Conservation (phyloP, 495 filamentous ascomycete species). For the Neurospora africana region DNA sequence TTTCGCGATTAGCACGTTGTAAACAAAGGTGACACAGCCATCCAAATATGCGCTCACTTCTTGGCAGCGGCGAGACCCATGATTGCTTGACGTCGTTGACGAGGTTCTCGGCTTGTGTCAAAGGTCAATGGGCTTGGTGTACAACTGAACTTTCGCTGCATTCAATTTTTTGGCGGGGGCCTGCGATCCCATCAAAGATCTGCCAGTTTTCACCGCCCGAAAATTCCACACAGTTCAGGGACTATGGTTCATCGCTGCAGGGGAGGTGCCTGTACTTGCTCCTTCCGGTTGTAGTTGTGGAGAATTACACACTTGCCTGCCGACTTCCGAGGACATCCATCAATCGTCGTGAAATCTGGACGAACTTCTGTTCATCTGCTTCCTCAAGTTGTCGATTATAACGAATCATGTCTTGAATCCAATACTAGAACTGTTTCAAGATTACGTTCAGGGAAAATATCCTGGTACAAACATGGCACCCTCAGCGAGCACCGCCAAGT, state of each 20-base stretch:
- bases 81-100: slow-evolving; percentile 6
- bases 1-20: background rate
- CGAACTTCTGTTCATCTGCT: background rate
- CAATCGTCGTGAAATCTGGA: background rate
- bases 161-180: slow-evolving; percentile 20
- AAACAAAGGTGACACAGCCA: background rate
- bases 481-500: slow-evolving; percentile 10
- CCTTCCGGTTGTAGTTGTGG: background rate
- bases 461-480: slow-evolving; percentile 8
- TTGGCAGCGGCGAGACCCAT: slow-evolving; percentile 70
- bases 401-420: too few relatives aligned
- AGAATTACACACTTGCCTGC: background rate
- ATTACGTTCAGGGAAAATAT: too few relatives aligned
- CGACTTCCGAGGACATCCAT: background rate
- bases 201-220: slow-evolving; percentile 16
- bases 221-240: background rate
- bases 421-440: too few relatives aligned
- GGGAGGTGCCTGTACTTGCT: slow-evolving; percentile 1
- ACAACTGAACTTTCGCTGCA: slow-evolving; percentile 3
- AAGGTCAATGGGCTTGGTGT: background rate
- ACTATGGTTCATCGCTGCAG: background rate
- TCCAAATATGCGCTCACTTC: slow-evolving; percentile 42
- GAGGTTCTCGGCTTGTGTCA: slow-evolving; percentile 3
- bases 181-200: slow-evolving; percentile 7
- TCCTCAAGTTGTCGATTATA: too few relatives aligned